Conservation (phyloP, 371 early-diverging fungal species). For the Smittium culicis region DNA sequence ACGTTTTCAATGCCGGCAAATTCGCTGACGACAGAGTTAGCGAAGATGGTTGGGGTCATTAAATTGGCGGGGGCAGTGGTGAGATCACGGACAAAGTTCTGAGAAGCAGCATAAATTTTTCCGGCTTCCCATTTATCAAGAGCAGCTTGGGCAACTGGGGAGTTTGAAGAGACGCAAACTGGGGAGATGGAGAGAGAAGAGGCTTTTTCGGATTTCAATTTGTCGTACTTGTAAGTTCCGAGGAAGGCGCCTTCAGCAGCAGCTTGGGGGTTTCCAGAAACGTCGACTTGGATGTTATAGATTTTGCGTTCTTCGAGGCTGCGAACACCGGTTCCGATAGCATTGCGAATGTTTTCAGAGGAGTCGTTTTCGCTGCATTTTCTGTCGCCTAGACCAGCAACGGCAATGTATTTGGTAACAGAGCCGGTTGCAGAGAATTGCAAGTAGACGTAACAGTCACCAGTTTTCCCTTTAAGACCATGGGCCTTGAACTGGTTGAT, state of each 20-base stretch:
- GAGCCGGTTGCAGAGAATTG: neutral
- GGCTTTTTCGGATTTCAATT: slow-evolving; percentile 25
- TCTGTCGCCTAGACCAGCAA: slow-evolving; percentile 52
- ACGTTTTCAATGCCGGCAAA: slow-evolving; percentile 43
- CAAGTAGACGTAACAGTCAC: neutral
- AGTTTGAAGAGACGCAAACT: slow-evolving; percentile 5
- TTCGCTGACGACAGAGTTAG: slow-evolving; percentile 40
- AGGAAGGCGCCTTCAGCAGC: slow-evolving; percentile 65
- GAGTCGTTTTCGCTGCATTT: neutral
- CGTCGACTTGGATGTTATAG: slow-evolving; percentile 43
- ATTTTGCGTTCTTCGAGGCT: slow-evolving; percentile 44
- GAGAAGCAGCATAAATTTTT: slow-evolving; percentile 56
- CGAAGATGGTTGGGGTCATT: slow-evolving; percentile 89
- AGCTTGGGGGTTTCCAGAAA: slow-evolving; percentile 37
- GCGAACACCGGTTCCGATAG: slow-evolving; percentile 59
- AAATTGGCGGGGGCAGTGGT: slow-evolving; percentile 89
- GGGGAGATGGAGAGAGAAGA: slow-evolving; percentile 12
- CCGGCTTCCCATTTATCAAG: slow-evolving; percentile 44
- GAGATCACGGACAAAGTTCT: slow-evolving; percentile 84
- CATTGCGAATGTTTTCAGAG: slow-evolving; percentile 42
- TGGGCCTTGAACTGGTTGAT: slow-evolving; percentile 5
- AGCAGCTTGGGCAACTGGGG: neutral
- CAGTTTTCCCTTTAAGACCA: slow-evolving; percentile 5
- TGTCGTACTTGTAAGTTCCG: slow-evolving; percentile 48
- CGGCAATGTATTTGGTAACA: slow-evolving; percentile 32